phyloP scores from a whole-genome alignment of 176 grass and related monocot genomes.

The Alloteropsis semialata region DNA sequence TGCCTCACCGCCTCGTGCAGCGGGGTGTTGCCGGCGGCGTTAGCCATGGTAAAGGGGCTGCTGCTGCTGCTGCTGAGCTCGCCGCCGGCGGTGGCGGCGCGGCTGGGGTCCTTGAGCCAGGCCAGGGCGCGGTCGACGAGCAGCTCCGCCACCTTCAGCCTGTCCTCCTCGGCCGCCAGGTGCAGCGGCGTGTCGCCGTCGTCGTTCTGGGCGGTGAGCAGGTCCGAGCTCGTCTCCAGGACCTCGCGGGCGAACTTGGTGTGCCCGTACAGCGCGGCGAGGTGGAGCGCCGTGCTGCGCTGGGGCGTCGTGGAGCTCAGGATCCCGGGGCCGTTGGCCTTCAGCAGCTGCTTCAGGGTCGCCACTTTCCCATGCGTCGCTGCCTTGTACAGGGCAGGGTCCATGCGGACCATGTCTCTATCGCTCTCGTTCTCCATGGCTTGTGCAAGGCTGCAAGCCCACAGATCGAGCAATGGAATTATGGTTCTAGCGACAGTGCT shows the following conservation, averaged over 20 bases:
- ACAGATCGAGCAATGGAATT: too few relatives aligned
- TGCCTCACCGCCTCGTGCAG: slow-evolving; percentile 64
- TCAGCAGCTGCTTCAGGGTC: not conserved
- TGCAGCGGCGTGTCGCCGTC: slow-evolving; percentile 73
- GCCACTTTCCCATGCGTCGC: slow-evolving; percentile 30
- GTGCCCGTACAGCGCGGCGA: slow-evolving; percentile 47
- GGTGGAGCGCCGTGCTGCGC: slow-evolving; percentile 54
- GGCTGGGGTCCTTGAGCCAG: not conserved
- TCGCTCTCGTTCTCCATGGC: too few relatives aligned
- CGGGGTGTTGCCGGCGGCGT: slow-evolving; percentile 38
- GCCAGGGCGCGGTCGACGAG: not conserved
- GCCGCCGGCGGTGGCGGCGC: not conserved
- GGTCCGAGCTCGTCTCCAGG: not conserved
- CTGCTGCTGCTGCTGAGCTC: too few relatives aligned
- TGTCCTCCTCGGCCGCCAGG: slow-evolving; percentile 43
- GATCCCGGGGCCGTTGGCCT: not conserved
- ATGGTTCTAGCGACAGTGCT: too few relatives aligned
- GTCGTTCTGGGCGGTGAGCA: slow-evolving; percentile 35
- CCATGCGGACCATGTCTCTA: slow-evolving; percentile 22
- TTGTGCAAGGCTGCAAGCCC: too few relatives aligned
- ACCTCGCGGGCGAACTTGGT: slow-evolving; percentile 13
- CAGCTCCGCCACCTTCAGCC: slow-evolving; percentile 11
- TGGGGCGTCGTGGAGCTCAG: slow-evolving; percentile 52
- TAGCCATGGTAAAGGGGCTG: slow-evolving; percentile 7
- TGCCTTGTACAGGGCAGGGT: slow-evolving; percentile 41